Percentiles rank a stretch among this genome's conserved stretches.
Conservation (phyloP, 225 moss, liverwort and hornwort genomes). For the Pseudisothecium myosuroides region DNA sequence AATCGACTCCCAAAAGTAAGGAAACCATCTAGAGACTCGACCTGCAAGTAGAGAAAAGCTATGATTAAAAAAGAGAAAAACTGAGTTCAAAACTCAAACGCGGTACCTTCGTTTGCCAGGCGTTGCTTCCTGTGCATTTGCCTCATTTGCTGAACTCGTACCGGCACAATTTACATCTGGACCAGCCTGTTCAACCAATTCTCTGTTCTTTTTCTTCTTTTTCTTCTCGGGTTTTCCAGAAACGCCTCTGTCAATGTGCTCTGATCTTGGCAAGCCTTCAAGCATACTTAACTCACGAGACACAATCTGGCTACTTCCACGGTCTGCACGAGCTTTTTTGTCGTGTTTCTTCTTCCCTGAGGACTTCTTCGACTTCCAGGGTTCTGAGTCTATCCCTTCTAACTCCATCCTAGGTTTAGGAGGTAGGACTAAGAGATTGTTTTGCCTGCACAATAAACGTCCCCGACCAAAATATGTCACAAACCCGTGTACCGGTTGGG, state of each 20-base stretch:
- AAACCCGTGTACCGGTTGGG: neutral
- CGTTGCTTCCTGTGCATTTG: neutral
- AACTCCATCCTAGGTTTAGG: neutral
- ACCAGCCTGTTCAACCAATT: neutral
- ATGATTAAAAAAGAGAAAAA: neutral
- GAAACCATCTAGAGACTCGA: neutral
- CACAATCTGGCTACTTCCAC: conserved; percentile 14
- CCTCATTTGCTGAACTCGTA: neutral
- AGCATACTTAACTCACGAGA: conserved; percentile 10
- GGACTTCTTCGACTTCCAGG: conserved; percentile 5
- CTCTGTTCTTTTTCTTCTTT: conserved; percentile 37
- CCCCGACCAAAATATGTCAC: neutral
- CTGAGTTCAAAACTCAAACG: neutral
- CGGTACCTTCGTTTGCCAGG: conserved; percentile 21
- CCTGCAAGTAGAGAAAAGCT: neutral
- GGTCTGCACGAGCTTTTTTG: neutral
- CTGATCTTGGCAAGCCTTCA: conserved; percentile 18
- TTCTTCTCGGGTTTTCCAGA: conserved; percentile 24
- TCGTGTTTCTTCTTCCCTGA: conserved; percentile 21
- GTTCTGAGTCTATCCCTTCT: neutral
- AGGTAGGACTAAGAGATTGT: neutral
- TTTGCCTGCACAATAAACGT: conserved; percentile 7
- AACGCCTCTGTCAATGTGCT: conserved; percentile 4
- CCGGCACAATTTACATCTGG: neutral
- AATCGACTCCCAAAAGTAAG: neutral